Evolutionary conservation across 2,329 filamentous ascomycete species (phyloP).

Genomic region (Diaporthe sp.): DNA sequence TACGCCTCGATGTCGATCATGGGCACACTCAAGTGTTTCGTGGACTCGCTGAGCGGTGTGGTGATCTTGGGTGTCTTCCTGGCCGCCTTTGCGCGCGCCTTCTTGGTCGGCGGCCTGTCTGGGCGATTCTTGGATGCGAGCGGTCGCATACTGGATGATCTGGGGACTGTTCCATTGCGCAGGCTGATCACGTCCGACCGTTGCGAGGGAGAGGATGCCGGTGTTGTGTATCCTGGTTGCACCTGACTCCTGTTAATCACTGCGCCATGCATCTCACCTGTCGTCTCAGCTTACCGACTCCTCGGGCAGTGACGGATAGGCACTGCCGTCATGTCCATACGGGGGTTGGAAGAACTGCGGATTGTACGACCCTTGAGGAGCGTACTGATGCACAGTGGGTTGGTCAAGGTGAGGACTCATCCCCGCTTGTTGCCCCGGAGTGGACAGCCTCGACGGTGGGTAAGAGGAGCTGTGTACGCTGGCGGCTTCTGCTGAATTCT

Average conservation of each 20-base stretch:
- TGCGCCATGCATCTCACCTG: not conserved
- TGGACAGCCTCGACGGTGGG: slow-evolving; percentile 55
- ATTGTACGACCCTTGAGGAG: slow-evolving; percentile 23
- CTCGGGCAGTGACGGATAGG: slow-evolving; percentile 42
- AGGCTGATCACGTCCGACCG: slow-evolving; percentile 54
- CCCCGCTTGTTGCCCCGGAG: slow-evolving; percentile 52
- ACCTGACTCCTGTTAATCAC: slow-evolving; percentile 38
- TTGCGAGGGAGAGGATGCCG: slow-evolving; percentile 63
- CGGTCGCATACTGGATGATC: slow-evolving; percentile 38
- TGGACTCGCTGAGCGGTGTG: slow-evolving; percentile 79
- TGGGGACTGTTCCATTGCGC: slow-evolving; percentile 51
- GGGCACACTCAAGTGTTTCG: slow-evolving; percentile 68
- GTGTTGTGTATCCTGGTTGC: slow-evolving; percentile 62
- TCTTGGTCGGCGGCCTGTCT: slow-evolving; percentile 56
- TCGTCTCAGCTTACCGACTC: slow-evolving; percentile 1
- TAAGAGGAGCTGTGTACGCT: slow-evolving; percentile 52
- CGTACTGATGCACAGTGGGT: slow-evolving; percentile 50
- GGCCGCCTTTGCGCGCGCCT: slow-evolving; percentile 57
- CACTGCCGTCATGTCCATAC: slow-evolving; percentile 42
- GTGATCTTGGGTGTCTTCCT: slow-evolving; percentile 66
- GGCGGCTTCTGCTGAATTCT: slow-evolving; percentile 47
- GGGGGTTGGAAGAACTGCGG: slow-evolving; percentile 37
- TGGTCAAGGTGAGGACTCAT: slow-evolving; percentile 44
- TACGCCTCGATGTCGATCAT: slow-evolving; percentile 85
- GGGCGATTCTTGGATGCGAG: slow-evolving; percentile 48